Base-by-base conservation (phyloP, 352 stramenopile genomes). In the Phytophthora boehmeriae region DNA sequence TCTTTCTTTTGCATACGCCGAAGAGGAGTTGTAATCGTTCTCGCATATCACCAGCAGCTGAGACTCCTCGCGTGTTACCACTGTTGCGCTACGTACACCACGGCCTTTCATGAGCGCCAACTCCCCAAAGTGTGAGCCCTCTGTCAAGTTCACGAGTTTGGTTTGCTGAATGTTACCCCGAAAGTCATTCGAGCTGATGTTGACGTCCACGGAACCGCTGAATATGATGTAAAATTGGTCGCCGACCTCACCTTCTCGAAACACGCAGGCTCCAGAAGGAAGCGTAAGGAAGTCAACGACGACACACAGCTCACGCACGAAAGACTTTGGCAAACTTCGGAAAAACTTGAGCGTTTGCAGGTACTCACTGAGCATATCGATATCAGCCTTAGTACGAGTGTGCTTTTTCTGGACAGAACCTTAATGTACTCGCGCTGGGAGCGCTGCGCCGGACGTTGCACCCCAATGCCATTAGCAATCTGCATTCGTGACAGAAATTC, bases 161-260 rank as follows among this genome's bases (percentile, higher is more conserved):
- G 74, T 90, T 49, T 80, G 75, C 42, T 86, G 75, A 17, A 66
- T 13, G 5, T 87, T 72, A 13, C 79, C 79, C 10, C 72, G 76
- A 1, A 75, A 62, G 43, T 90, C 81, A 10, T 80, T 77, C 6
- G 79, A 78, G 42, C 68, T 78, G 17, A 90, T 83, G 38, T 88
- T 83, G 17, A 92, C 73, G 28, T 92, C 83, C 16, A 89, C 81
- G 0, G 79, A 89, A 14, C 83, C 83, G 4, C 68, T 86, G 46
- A 90, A 86, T 20, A 93, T 82, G 60, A 93, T 88, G 56, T 87
- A 93, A 55, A 93, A 93, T 14, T 80, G 56, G 43, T 90, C 82
- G 11, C 83, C 83, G 9, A 90, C 66, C 17, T 93, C 83, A 1
- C 83, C 83, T 20, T 93, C 83, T 8, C 64, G 63, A 41, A 93